Conservation (phyloP, 306 rosid species). For the barrel medic (Medicago truncatula) region DNA sequence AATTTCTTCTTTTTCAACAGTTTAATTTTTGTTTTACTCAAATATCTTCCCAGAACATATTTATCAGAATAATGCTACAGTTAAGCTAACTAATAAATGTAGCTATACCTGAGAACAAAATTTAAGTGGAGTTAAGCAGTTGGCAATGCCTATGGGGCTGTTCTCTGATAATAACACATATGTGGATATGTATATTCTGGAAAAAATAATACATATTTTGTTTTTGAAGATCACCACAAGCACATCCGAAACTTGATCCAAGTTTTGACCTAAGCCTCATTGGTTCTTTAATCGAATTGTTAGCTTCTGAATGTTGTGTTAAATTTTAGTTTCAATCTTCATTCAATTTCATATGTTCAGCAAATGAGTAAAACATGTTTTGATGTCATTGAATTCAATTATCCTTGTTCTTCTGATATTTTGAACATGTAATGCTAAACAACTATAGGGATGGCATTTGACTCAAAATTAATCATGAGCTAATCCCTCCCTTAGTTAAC, state of each 20-base stretch:
- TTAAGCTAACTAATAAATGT: background rate
- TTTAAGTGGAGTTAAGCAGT: background rate
- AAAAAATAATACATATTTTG: background rate
- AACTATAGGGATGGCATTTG: background rate
- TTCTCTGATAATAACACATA: background rate
- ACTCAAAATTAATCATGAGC: background rate
- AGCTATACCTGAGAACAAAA: background rate
- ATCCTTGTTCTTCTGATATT: background rate
- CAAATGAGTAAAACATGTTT: background rate
- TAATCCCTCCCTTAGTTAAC: background rate
- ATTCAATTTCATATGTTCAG: background rate
- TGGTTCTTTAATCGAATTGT: background rate
- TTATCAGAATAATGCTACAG: background rate
- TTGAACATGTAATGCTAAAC: background rate
- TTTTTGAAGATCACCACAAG: background rate
- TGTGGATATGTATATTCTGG: background rate
- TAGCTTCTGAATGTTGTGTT: conserved; percentile 13
- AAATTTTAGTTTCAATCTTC: background rate
- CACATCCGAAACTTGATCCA: background rate
- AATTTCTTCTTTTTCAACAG: background rate
- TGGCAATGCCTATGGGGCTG: background rate
- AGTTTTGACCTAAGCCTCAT: background rate
- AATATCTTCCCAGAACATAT: background rate
- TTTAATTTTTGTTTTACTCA: background rate
- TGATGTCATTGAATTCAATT: conserved; percentile 11